phyloP scores from a whole-genome alignment of 2,329 filamentous ascomycete species.

The Ceratocystis cacaofunesta region DNA sequence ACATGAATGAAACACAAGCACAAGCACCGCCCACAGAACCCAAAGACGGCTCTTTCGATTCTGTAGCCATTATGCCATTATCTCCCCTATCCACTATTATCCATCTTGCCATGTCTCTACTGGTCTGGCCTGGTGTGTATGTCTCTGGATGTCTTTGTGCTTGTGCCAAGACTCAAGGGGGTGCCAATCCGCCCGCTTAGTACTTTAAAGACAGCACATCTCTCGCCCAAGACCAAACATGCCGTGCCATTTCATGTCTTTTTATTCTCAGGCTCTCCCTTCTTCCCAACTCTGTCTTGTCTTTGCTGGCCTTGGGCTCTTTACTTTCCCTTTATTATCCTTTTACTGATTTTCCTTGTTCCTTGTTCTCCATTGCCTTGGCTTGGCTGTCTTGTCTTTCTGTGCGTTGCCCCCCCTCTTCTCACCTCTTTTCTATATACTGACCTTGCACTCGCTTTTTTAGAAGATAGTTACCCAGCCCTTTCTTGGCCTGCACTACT shows the following conservation, averaged over 20 bases:
- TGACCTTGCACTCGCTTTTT: not conserved
- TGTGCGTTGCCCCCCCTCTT: not conserved
- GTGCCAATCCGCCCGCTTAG: not conserved
- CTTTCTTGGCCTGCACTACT: not conserved
- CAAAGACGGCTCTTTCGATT: not conserved
- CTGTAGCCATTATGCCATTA: not conserved
- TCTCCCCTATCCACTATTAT: not conserved
- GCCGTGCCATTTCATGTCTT: not conserved
- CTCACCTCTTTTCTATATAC: not conserved
- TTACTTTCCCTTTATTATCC: not conserved
- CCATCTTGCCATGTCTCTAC: conserved; percentile 1
- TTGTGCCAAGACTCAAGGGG: conserved; percentile 7
- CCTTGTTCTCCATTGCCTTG: too few relatives aligned
- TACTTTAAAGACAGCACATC: conserved; percentile 5
- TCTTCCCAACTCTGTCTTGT: not conserved
- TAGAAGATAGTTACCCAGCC: not conserved
- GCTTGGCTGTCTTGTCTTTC: not conserved
- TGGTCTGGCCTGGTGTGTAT: not conserved
- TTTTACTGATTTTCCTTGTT: not conserved
- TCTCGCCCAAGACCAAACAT: not conserved
- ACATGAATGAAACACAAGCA: conserved; percentile 1
- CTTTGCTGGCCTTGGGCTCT: conserved; percentile 3
- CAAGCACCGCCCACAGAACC: not conserved
- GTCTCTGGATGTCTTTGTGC: not conserved
- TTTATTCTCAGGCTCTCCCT: not conserved